Evolutionary conservation across 495 filamentous ascomycete species (phyloP), one percentile per base, ranked within the genome.

Genomic region (Echria macrotheca): DNA sequence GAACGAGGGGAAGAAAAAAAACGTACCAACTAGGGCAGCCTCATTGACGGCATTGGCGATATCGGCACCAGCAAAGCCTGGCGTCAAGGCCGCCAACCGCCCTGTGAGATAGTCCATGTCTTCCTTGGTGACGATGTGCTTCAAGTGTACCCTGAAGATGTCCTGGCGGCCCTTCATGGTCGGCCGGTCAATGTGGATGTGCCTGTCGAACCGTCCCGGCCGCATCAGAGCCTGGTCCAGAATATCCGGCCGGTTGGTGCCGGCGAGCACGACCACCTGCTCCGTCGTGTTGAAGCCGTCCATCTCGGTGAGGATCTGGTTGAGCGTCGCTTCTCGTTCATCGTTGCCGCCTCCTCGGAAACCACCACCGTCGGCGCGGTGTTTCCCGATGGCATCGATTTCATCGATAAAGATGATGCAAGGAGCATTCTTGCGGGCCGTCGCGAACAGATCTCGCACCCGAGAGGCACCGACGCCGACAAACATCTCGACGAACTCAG

Each of bases 361-460:
- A 29, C 75, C 71, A 14, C 71, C 67, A 37, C 73, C 69, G 55
- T 89, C 88, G 1, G 84, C 73, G 68, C 93, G 81, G 28, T 90
- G 83, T 66, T 89, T 90, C 62, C 93, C 93, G 60, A 98, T 95
- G 26, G 93, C 93, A 70, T 98, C 93, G 51, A 98, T 98, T 70
- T 98, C 93, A 62, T 98, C 93, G 57, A 98, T 96, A 74, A 98
- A 98, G 65, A 98, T 93, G 66, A 98, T 98, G 70, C 93, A 98
- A 2, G 93, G 93, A 3, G 94, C 85, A 67, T 90, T 93, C 73
- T 96, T 96, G 32, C 94, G 79, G 9, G 93, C 93, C 55, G 87
- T 96, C 37, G 88, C 84, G 57, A 98, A 98, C 29, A 98, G 77
- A 68, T 98, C 93, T 61, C 93, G 81, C 33, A 98, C 93, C 61